Base-by-base conservation (phyloP, 2,329 filamentous ascomycete species). In the Paracamarosporium sp. region DNA sequence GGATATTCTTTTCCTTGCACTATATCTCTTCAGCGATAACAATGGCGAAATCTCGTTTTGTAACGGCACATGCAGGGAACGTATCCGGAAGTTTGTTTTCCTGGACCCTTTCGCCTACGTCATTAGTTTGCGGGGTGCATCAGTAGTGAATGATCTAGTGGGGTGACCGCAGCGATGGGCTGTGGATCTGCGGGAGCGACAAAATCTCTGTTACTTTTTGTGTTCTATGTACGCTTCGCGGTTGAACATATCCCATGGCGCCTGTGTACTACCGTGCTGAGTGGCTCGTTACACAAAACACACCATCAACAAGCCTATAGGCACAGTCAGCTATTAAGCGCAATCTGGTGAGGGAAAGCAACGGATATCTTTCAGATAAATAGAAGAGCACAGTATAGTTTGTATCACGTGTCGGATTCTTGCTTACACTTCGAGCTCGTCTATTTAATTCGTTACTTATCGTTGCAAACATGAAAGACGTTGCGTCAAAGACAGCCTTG, bases 401-500 rank as follows among this genome's bases (percentile, higher is more conserved):
- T 15, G 11, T 20, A 38, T 12, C 35, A 38, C 35, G 35, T 38
- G 35, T 17, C n/a, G n/a, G n/a, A n/a, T n/a, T n/a, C n/a, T n/a
- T n/a, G n/a, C n/a, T n/a, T n/a, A n/a, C n/a, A n/a, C n/a, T n/a
- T n/a, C n/a, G 8, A 38, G 9, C 17, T n/a, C 15, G 20, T 20
- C 1, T n/a, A 2, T n/a, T 5, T n/a, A 22, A 12, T 17, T 38
- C 20, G 1, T 38, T 5, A 1, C n/a, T 38, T 8, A 20, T 17
- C n/a, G 9, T 17, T 8, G 27, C 6, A 50, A 36, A 38, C 5
- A 65, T 65, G 61, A 65, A 64, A 46, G 56, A 66, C 33, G 31
- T 64, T 7, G 52, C 53, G 52, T 56, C 54, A 4, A 66, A 64
- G 53, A 57, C 59, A 4, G 63, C 60, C 20, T 28, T 64, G 11